Evolutionary conservation across 768 basidiomycete genomes (phyloP).

Genomic region (Pilatotrama ljubarskyi): DNA sequence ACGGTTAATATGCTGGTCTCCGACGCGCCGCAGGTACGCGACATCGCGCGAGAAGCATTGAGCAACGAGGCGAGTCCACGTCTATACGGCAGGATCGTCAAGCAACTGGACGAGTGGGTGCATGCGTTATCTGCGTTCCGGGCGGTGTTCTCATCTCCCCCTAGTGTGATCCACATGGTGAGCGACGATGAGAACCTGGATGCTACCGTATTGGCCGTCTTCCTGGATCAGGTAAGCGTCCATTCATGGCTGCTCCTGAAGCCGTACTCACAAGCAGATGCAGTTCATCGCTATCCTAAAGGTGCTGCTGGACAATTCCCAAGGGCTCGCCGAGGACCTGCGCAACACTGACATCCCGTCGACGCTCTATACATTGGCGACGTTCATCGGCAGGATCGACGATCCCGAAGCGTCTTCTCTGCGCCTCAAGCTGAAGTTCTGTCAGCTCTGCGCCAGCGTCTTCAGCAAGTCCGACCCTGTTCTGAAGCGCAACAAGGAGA

Average conservation of each 20-base stretch:
- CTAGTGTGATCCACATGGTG: conserved; percentile 53
- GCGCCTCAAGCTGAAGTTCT: conserved; percentile 76
- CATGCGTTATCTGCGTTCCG: too few relatives aligned
- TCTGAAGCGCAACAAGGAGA: conserved; percentile 62
- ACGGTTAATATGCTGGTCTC: conserved; percentile 68
- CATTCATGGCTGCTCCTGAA: not conserved
- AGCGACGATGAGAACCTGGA: conserved; percentile 48
- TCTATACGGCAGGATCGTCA: conserved; percentile 66
- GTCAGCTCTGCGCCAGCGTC: conserved; percentile 66
- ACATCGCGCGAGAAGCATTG: conserved; percentile 77
- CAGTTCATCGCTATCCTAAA: conserved; percentile 78
- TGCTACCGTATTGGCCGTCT: conserved; percentile 46
- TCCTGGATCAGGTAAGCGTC: conserved; percentile 68
- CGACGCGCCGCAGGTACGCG: conserved; percentile 67
- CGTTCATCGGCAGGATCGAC: conserved; percentile 63
- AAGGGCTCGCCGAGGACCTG: conserved; percentile 54
- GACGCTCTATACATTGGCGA: conserved; percentile 49
- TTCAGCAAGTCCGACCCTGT: conserved; percentile 63
- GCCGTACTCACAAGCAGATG: not conserved
- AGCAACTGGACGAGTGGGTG: conserved; percentile 72
- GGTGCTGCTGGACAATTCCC: conserved; percentile 72
- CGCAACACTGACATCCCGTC: conserved; percentile 64
- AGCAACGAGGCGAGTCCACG: conserved; percentile 76
- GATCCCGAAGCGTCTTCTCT: conserved; percentile 45
- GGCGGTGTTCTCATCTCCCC: not conserved